Base-by-base conservation (phyloP, 768 basidiomycete species). In the Boletus subcaerulescens region DNA sequence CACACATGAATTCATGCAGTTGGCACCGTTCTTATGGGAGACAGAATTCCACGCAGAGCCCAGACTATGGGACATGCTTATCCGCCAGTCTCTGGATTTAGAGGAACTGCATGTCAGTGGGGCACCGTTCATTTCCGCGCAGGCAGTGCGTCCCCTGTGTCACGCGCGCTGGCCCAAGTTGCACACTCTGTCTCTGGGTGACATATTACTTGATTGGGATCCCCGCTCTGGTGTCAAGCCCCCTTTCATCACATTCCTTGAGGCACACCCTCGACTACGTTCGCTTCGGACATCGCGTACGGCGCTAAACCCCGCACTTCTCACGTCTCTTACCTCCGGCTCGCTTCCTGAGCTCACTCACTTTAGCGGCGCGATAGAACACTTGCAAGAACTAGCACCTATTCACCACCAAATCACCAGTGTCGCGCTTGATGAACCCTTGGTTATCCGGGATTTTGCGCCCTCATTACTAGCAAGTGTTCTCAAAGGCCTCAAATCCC, bases 41-140 rank as follows among this genome's bases (percentile, higher is more conserved):
- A 15, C 26, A 72, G 71, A 65, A 15, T 55, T 67, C 20, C 61
- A 36, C 14, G 67, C 60, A 8, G 66, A 70, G 33, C 43, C 51
- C 31, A 62, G 58, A 14, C 72, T 91, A 50, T 87, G 86, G 85
- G 78, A 83, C 57, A 88, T 91, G 89, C 77, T 91, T 45, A 80
- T 83, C 50, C 71, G 73, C 24, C 78, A 77, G 29, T 86, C 84
- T 61, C 86, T 84, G 2, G 76, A 85, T 59, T 77, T 91, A 9
- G 81, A 87, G 65, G 83, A 85, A 50, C 76, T 91, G 5, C 68
- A 74, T 42, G 76, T 91, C 31, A 59, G 48, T 13, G 70, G 70
- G 0, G 61, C 55, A 2, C 66, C 69, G 2, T 68, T 72, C 48
- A 51, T 60, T 31, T 60, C 65, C 13, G 74, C 82, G 20, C 82